Conservation (phyloP, 352 stramenopile genomes). For the Globisporangium recalcitrans region DNA sequence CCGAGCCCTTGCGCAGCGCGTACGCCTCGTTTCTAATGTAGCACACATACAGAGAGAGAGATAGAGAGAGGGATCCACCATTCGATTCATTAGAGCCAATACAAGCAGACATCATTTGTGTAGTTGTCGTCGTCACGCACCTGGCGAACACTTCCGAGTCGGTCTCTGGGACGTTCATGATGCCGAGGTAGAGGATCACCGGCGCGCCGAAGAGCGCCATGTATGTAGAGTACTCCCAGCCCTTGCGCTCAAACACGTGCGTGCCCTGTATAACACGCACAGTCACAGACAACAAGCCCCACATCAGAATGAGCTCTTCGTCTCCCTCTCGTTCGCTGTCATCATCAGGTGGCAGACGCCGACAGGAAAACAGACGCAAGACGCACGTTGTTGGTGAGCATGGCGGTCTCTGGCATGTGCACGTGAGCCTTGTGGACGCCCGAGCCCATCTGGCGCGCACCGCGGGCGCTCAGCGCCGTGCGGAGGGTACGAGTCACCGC, state of each 20-base stretch:
- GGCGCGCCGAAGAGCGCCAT: conserved; percentile 67
- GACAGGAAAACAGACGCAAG: too few species aligned
- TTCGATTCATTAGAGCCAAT: not conserved
- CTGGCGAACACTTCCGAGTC: conserved; percentile 80
- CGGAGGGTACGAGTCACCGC: conserved; percentile 25
- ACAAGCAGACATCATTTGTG: not conserved
- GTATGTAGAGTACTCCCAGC: conserved; percentile 81
- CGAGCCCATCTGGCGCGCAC: conserved; percentile 45
- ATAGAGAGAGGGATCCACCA: not conserved
- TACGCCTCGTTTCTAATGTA: conserved; percentile 48
- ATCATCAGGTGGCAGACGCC: not conserved
- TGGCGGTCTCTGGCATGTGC: conserved; percentile 82
- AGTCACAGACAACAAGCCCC: too few species aligned
- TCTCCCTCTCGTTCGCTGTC: not conserved
- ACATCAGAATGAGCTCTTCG: not conserved
- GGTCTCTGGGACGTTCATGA: conserved; percentile 77
- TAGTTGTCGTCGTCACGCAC: conserved; percentile 21
- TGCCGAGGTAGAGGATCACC: conserved; percentile 67
- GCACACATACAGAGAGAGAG: not conserved
- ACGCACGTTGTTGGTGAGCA: conserved; percentile 85
- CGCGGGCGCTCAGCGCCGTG: conserved; percentile 28
- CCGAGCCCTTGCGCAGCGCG: conserved; percentile 43
- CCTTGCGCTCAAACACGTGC: conserved; percentile 75
- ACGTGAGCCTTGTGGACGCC: conserved; percentile 45
- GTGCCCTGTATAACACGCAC: conserved; percentile 38